Evolutionary conservation across 306 rosid species (phyloP).

Genomic region (Prunus persica): DNA sequence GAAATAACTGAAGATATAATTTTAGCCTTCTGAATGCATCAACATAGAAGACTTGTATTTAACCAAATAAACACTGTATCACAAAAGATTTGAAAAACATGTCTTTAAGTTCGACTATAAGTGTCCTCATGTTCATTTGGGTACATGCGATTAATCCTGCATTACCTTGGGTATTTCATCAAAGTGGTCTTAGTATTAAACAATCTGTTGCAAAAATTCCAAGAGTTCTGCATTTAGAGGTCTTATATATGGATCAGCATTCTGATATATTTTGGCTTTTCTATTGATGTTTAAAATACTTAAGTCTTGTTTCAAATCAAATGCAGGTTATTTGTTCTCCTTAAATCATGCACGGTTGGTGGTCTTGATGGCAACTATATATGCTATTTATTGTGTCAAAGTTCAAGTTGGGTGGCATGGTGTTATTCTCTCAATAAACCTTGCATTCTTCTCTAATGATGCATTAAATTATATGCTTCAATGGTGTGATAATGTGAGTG

Average conservation of each 20-base stretch:
- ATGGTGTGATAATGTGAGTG: slow-evolving; percentile 84
- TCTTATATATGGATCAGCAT: background rate
- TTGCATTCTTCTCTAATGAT: slow-evolving; percentile 84
- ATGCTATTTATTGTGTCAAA: slow-evolving; percentile 82
- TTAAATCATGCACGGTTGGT: slow-evolving; percentile 88
- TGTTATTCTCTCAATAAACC: slow-evolving; percentile 74
- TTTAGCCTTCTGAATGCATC: background rate
- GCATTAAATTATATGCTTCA: slow-evolving; percentile 71
- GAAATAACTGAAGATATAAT: background rate
- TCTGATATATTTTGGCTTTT: background rate
- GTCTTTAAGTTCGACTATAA: background rate
- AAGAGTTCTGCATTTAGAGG: background rate
- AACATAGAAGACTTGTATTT: background rate
- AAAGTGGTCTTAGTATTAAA: background rate
- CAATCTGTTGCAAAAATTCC: background rate
- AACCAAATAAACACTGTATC: background rate
- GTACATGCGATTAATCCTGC: too few relatives aligned
- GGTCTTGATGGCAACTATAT: slow-evolving; percentile 70
- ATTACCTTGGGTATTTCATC: too few relatives aligned
- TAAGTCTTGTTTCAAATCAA: slow-evolving; percentile 9
- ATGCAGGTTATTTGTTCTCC: slow-evolving; percentile 92
- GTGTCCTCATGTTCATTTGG: too few relatives aligned
- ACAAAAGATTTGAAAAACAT: background rate
- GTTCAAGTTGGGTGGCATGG: slow-evolving; percentile 92
- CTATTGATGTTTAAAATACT: background rate